Evolutionary conservation across 1,139 yeast genomes (phyloP).

Genomic region (Blastobotrys serpentis): DNA sequence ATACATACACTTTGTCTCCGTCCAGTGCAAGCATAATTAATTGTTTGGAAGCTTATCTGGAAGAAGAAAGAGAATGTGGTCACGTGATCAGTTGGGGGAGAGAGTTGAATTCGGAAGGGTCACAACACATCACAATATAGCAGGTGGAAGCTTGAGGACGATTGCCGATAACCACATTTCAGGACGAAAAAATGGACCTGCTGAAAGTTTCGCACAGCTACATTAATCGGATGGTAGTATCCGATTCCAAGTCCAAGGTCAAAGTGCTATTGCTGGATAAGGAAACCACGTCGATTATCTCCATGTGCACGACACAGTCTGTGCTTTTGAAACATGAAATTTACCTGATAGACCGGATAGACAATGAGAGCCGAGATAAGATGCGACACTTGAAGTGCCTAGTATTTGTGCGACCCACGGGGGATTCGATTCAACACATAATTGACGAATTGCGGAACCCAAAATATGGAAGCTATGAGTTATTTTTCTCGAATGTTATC

Average conservation of each 20-base stretch:
- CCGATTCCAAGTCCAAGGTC: conserved; percentile 44
- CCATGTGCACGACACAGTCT: conserved; percentile 85
- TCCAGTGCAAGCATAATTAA: no score
- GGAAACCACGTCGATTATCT: conserved; percentile 76
- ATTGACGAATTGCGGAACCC: conserved; percentile 71
- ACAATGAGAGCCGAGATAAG: conserved; percentile 63
- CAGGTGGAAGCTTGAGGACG: no score
- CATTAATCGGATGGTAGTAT: conserved; percentile 47
- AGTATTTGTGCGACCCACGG: conserved; percentile 73
- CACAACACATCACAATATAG: no score
- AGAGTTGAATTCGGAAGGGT: no score
- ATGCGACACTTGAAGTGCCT: conserved; percentile 84
- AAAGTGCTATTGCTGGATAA: conserved; percentile 77
- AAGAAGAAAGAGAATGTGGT: no score
- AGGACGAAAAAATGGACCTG: conserved; percentile 56
- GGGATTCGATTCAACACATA: conserved; percentile 58
- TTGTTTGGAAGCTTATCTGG: no score
- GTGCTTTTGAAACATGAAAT: conserved; percentile 77
- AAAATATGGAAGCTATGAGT: conserved; percentile 70
- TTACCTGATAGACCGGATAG: conserved; percentile 71
- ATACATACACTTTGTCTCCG: no score
- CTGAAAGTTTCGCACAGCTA: conserved; percentile 52
- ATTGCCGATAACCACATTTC: no score
- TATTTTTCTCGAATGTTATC: conserved; percentile 72
- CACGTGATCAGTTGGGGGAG: no score